A percentile compares a stretch with the other conserved stretches of the same genome.
Conservation (phyloP, 1,139 yeast genomes). For the Eremothecium sinecaudum region DNA sequence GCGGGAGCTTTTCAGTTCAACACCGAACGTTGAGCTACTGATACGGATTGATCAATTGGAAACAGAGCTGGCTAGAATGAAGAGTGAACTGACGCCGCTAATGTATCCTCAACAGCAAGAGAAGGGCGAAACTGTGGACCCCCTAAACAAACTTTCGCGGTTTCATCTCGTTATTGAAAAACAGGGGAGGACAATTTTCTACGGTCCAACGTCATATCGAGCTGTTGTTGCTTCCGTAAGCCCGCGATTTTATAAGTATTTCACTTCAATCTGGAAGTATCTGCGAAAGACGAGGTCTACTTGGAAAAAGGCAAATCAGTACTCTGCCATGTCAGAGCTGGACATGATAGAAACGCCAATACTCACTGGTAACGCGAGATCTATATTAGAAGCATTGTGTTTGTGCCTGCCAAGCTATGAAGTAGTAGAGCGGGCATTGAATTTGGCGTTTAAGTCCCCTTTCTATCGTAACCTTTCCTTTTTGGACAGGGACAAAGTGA, state of each 20-base stretch:
- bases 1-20: constrained; percentile 17
- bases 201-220: constrained; percentile 25
- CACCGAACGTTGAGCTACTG: constrained; percentile 22
- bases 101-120: constrained; percentile 2
- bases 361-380: constrained; percentile 3
- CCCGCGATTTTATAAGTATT: constrained; percentile 14
- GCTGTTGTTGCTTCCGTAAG: constrained; percentile 15
- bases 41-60: constrained; percentile 18
- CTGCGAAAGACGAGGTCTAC: constrained; percentile 10
- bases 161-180: constrained; percentile 4
- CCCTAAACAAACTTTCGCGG: constrained; percentile 7
- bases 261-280: constrained; percentile 7
- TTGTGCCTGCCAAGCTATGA: constrained; percentile 20
- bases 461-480: constrained; percentile 16
- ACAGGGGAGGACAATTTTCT: constrained; percentile 15
- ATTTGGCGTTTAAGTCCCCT: constrained; percentile 15
- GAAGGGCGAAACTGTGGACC: neutral
- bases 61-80: constrained; percentile 8
- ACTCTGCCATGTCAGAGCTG: constrained; percentile 11
- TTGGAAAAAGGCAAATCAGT: constrained; percentile 9
- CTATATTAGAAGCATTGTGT: constrained; percentile 14
- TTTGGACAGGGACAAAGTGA: constrained; percentile 16
- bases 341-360: constrained; percentile 9
- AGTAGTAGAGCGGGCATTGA: constrained; percentile 11
- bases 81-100: constrained; percentile 1